Evolutionary conservation across 2,329 filamentous ascomycete species (phyloP), one percentile per base, ranked within the genome.

Genomic region (Alternaria triticina): DNA sequence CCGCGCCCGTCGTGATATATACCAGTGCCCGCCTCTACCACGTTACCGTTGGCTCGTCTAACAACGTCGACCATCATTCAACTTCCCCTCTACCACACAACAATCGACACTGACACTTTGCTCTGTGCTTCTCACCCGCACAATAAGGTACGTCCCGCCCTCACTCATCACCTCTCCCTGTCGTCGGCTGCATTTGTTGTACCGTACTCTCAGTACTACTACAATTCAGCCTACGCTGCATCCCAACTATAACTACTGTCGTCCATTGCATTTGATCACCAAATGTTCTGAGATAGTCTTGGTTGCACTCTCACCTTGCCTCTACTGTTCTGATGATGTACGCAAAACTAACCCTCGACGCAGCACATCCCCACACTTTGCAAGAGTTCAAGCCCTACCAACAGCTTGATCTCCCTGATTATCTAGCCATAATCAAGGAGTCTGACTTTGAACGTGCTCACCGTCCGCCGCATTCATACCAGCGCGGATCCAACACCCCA

Each of bases 1-100:
- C 70, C 70, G 69, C 75, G 62, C 70, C 56, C 68, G 67, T 69
- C 70, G 57, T 69, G 65, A 70, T 77, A 78, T 79, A 78, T 78
- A 78, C 76, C 71, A 62, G 55, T 64, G 66, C 65, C 68, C 67
- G 73, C 68, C 68, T 65, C 70, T 74, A 64, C 67, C 69, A 70
- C 68, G 66, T 72, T 73, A 75, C 72, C 71, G 55, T 68, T 73
- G 72, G 71, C 57, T 66, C 68, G 51, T 63, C 57, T 60, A 64
- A 65, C 62, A 55, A 68, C 66, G 50, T 66, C 62, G 54, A 69
- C 66, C 57, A 66, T 61, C 47, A 45, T 52, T 64, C 55, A 47
- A 64, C 67, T 62, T 58, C 47, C 10, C 49, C 59, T 51, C 46
- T 62, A 61, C 64, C 51, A 59, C 28, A 54, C 15, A n/a, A 40